These are phyloP conservation scores for Pseudogymnoascus sp. DNA, from an alignment of 2,329 filamentous ascomycete genomes.

Conservation along the genomic window DNA sequence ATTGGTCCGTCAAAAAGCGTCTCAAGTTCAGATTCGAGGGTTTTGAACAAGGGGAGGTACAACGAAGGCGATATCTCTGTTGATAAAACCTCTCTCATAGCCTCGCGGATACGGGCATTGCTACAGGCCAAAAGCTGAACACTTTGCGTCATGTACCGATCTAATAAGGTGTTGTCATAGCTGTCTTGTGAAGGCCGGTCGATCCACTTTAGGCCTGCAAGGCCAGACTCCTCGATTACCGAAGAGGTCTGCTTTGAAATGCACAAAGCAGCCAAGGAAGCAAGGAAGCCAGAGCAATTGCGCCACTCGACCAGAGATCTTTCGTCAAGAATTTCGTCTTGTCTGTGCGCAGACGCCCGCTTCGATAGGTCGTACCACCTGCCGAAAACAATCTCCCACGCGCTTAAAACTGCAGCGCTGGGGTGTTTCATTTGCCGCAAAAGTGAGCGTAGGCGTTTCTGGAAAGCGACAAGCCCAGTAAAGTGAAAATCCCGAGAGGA, in stretches of 20 bases:
- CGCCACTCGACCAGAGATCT: slow-evolving; percentile 56
- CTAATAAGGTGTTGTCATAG: slow-evolving; percentile 53
- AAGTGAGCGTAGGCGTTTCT: slow-evolving; percentile 56
- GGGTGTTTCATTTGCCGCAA: slow-evolving; percentile 55
- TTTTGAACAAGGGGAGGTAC: slow-evolving; percentile 56
- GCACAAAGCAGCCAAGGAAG: slow-evolving; percentile 59
- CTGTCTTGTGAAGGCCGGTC: slow-evolving; percentile 52
- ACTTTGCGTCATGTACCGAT: slow-evolving; percentile 54
- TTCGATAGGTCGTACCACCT: slow-evolving; percentile 58
- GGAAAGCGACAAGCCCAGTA: slow-evolving; percentile 62
- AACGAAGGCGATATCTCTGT: slow-evolving; percentile 56
- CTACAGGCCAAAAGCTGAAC: slow-evolving; percentile 58
- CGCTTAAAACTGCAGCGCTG: slow-evolving; percentile 57
- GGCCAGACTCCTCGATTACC: slow-evolving; percentile 49
- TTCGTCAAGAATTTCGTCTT: slow-evolving; percentile 47
- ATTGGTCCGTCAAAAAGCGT: slow-evolving; percentile 52
- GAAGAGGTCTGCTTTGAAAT: slow-evolving; percentile 49
- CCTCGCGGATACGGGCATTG: slow-evolving; percentile 58
- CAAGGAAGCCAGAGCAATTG: slow-evolving; percentile 62
- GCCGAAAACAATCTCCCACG: slow-evolving; percentile 61
- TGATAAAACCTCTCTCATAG: slow-evolving; percentile 58
- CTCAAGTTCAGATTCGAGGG: slow-evolving; percentile 58
- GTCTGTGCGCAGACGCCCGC: slow-evolving; percentile 47
- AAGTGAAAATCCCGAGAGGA: slow-evolving; percentile 58
- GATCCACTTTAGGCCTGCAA: slow-evolving; percentile 56